phyloP scores from a whole-genome alignment of 169 alveolate species.

The Perkinsus olseni region DNA sequence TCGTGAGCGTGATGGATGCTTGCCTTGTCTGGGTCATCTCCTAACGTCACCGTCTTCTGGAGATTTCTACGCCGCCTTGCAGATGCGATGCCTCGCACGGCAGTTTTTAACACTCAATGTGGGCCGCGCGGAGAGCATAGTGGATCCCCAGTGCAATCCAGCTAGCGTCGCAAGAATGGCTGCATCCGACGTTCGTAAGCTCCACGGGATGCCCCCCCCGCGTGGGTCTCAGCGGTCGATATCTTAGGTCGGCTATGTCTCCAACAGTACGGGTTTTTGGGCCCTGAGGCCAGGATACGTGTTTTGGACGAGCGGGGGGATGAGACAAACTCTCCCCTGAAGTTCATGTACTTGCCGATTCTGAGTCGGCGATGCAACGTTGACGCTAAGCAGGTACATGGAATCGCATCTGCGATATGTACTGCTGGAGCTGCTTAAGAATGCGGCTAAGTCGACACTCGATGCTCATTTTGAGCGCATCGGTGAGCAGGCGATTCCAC shows the following conservation, averaged over 20 bases:
- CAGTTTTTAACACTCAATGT: background rate
- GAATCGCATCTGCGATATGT: background rate
- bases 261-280: background rate
- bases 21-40: no score
- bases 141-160: background rate
- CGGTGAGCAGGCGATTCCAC: background rate
- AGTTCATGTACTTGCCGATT: background rate
- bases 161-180: background rate
- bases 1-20: no score
- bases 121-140: background rate
- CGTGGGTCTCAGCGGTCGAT: background rate
- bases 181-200: background rate
- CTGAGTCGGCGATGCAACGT: background rate
- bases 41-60: no score
- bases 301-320: background rate
- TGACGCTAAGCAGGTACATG: background rate
- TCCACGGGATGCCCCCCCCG: background rate
- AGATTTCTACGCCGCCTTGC: background rate
- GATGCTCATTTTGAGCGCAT: background rate
- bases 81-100: background rate
- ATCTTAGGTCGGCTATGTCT: background rate
- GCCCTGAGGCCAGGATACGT: background rate
- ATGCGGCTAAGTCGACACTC: background rate
- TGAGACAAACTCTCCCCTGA: background rate
- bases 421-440: background rate